Percentiles rank a stretch among this genome's conserved stretches.
phyloP scores from a whole-genome alignment of 2,329 filamentous ascomycete genomes.

The Sarocladium brachiariae region DNA sequence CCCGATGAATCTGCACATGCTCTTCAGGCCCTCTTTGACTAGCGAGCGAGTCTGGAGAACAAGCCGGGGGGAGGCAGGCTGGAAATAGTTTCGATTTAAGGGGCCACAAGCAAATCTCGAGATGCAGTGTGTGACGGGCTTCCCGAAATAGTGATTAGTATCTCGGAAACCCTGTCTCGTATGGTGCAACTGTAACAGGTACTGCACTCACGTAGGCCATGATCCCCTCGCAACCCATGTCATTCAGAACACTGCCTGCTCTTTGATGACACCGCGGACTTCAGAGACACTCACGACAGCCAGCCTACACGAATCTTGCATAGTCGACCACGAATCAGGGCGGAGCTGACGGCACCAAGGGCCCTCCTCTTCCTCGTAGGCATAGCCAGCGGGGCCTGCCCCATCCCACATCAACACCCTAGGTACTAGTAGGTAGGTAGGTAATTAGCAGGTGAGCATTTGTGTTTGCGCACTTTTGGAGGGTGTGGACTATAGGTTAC shows the following conservation, averaged over 20 bases:
- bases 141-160: neutral
- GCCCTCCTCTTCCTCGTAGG: constrained; percentile 2
- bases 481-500: neutral
- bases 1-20: neutral
- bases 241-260: neutral
- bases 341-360: constrained; percentile 4
- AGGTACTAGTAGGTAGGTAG: too few relatives aligned
- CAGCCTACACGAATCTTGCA: constrained; percentile 8
- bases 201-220: neutral
- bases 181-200: neutral
- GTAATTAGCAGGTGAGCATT: neutral
- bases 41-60: neutral
- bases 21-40: neutral
- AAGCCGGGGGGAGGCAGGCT: constrained; percentile 1
- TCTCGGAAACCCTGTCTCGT: neutral
- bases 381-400: constrained; percentile 5
- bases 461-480: neutral
- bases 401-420: neutral
- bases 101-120: neutral
- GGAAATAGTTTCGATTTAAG: neutral
- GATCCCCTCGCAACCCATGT: constrained; percentile 3
- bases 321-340: constrained; percentile 5
- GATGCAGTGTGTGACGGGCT: neutral
- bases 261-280: constrained; percentile 4
- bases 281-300: neutral